Conservation (phyloP, 1,139 yeast species). For the Suhomyces terraborum region DNA sequence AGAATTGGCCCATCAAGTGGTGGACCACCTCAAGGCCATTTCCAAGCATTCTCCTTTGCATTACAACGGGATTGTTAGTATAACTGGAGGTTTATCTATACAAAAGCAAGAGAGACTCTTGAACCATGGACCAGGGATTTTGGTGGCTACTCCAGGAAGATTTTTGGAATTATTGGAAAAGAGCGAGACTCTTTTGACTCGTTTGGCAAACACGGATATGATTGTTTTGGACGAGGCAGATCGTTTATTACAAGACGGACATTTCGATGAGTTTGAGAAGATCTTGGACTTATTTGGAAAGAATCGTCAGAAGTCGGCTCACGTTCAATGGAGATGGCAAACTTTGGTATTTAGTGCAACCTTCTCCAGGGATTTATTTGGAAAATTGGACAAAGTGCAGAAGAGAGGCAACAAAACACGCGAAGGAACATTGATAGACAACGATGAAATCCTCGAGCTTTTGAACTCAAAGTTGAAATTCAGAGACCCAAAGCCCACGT, state of each 20-base stretch:
- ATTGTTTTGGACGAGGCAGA: conserved; percentile 97
- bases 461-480: conserved; percentile 61
- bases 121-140: conserved; percentile 71
- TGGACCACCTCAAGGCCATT: conserved; percentile 67
- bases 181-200: conserved; percentile 52
- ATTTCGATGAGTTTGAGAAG: conserved; percentile 88
- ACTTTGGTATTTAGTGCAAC: conserved; percentile 94
- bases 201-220: conserved; percentile 65
- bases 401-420: conserved; percentile 28
- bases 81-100: conserved; percentile 93
- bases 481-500: conserved; percentile 57
- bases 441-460: conserved; percentile 56
- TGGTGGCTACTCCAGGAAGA: conserved; percentile 97
- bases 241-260: conserved; percentile 91
- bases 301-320: conserved; percentile 30
- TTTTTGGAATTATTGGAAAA: conserved; percentile 78
- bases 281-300: conserved; percentile 63
- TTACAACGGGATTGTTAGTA: conserved; percentile 63
- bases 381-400: conserved; percentile 57
- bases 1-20: conserved; percentile 94
- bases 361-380: conserved; percentile 79
- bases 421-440: conserved; percentile 44
- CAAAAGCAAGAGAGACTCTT: conserved; percentile 88
- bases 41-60: conserved; percentile 62
- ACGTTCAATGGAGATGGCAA: conserved; percentile 66